Conservation (phyloP, 108 stramenopile genomes). For the Epithemia pelagica region DNA sequence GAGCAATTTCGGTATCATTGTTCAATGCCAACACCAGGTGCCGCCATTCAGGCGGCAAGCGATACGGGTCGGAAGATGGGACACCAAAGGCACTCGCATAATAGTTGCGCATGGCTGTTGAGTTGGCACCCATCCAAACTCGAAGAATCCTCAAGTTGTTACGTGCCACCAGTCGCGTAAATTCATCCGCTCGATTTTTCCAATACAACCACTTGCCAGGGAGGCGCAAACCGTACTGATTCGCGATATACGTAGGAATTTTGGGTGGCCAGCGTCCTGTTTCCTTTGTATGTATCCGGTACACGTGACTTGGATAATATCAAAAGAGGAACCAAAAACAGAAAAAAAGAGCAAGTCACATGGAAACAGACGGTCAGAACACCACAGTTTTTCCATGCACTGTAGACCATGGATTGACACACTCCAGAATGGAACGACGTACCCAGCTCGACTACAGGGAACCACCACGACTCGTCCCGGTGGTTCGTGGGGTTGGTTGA, state of each 20-base stretch:
- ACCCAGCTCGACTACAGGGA: constrained; percentile 38
- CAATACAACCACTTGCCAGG: constrained; percentile 20
- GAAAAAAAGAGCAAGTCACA: background rate
- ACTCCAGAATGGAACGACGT: too few relatives aligned
- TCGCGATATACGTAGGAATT: constrained; percentile 22
- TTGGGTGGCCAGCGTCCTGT: constrained; percentile 23
- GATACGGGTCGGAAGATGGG: background rate
- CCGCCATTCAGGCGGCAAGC: constrained; percentile 33
- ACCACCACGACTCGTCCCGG: constrained; percentile 43
- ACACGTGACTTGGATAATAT: background rate
- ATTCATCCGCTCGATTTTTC: constrained; percentile 27
- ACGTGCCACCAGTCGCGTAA: constrained; percentile 32
- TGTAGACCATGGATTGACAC: too few relatives aligned
- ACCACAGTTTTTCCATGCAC: too few relatives aligned
- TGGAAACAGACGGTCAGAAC: background rate
- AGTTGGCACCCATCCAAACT: constrained; percentile 40
- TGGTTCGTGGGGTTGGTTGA: background rate
- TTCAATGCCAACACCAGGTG: constrained; percentile 32
- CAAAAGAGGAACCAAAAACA: background rate
- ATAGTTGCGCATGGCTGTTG: constrained; percentile 29
- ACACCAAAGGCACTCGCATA: constrained; percentile 17
- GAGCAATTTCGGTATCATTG: constrained; percentile 26
- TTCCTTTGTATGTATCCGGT: constrained; percentile 25
- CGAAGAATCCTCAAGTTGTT: constrained; percentile 41
- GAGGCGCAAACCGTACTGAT: constrained; percentile 24